Base-by-base conservation (phyloP, 2,329 filamentous ascomycete genomes). In the Clarireedia paspali region DNA sequence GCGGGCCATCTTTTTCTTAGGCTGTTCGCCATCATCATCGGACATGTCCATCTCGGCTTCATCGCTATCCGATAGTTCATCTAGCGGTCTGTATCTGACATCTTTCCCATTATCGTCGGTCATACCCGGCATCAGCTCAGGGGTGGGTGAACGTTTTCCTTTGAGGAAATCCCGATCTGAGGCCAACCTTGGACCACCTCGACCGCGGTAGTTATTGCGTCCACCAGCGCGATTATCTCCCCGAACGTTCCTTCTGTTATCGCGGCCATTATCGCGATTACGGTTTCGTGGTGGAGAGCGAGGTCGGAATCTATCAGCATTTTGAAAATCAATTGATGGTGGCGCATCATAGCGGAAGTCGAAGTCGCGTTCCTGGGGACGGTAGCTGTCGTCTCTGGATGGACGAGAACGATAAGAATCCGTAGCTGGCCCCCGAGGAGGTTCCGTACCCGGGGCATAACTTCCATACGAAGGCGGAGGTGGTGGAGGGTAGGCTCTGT, bases 61-160 rank as follows among this genome's bases (percentile, higher is more conserved):
- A 67, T 85, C 82, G 49, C 82, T 83, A 60, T 85, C 82, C 0
- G 82, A 84, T 26, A 85, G 69, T 15, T 84, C 77, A 36, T 82
- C 78, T 5, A 83, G 50, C 38, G 78, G 68, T 50, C 76, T 74
- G 63, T 79, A 86, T 46, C 77, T 83, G 12, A 75, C 74, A 49
- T 55, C 61, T 27, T 57, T 46, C n/a, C 50, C 56, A 46, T 60
- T 54, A 20, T 66, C 65, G 51, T 65, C 67, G 39, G 67, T 64
- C 64, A 70, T 70, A 40, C 67, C 67, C 24, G 63, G 57, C 67
- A 70, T 68, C 15, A 69, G 57, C 38, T 70, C 67, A 49, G 68
- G 68, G 5, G 68, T 70, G 20, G 67, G 67, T n/a, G 59, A 67
- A 50, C 68, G 67, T 45, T 68, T 70, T n/a, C 61, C 62, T 39